Evolutionary conservation across 352 stramenopile species (phyloP).

Genomic region (Globisporangium iwayamae): DNA sequence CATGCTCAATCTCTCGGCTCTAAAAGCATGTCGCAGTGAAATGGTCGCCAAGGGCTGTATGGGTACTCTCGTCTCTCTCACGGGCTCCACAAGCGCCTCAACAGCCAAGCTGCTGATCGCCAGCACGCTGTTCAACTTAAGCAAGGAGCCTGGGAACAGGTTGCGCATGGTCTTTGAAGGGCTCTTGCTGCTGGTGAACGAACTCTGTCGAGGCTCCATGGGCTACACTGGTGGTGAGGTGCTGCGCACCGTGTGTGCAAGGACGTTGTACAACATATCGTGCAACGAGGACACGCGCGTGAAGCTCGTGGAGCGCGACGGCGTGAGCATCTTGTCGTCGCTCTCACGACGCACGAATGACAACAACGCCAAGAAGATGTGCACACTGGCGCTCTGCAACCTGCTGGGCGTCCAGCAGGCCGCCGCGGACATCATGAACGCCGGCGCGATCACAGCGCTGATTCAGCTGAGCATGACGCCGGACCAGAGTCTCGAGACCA

Average conservation of each 20-base stretch:
- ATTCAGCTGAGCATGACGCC: constrained; percentile 58
- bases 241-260: constrained; percentile 42
- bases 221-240: constrained; percentile 21
- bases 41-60: constrained; percentile 74
- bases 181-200: constrained; percentile 53
- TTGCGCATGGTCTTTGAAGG: constrained; percentile 80
- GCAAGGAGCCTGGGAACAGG: constrained; percentile 59
- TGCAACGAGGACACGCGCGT: constrained; percentile 57
- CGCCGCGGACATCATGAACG: constrained; percentile 59
- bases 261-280: constrained; percentile 70
- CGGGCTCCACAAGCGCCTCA: constrained; percentile 22
- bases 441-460: constrained; percentile 59
- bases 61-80: constrained; percentile 46
- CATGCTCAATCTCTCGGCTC: constrained; percentile 64
- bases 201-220: constrained; percentile 30
- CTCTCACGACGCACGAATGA: constrained; percentile 34
- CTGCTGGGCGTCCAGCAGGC: constrained; percentile 72
- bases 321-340: constrained; percentile 45
- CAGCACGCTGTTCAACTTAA: constrained; percentile 61
- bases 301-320: constrained; percentile 72
- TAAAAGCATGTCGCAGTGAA: constrained; percentile 56
- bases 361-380: constrained; percentile 67
- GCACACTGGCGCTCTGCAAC: constrained; percentile 74
- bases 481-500: constrained; percentile 40
- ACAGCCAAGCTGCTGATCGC: constrained; percentile 55